phyloP scores from a whole-genome alignment of 352 stramenopile species.

The Thalassiosira hispida region DNA sequence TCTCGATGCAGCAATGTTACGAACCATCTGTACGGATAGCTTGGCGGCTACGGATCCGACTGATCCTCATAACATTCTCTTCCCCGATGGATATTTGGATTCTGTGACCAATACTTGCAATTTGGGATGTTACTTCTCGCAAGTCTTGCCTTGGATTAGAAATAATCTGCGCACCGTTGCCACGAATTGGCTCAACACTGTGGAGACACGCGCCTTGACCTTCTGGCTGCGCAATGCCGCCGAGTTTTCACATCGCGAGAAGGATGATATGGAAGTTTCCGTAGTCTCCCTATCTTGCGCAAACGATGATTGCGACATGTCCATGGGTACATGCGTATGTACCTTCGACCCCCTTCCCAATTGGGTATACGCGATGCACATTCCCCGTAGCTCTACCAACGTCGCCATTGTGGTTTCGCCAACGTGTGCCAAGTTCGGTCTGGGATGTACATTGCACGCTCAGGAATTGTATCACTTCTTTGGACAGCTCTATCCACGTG shows the following conservation, averaged over 20 bases:
- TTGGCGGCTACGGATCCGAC: constrained; percentile 21
- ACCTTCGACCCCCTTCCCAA: constrained; percentile 38
- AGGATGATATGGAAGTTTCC: constrained; percentile 54
- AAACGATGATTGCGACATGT: constrained; percentile 51
- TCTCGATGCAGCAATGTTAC: constrained; percentile 21
- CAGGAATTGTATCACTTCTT: constrained; percentile 55
- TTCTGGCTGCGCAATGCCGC: constrained; percentile 52
- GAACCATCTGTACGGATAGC: constrained; percentile 23
- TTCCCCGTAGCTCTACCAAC: constrained; percentile 54
- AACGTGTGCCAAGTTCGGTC: constrained; percentile 49
- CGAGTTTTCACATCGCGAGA: constrained; percentile 48
- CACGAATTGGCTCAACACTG: constrained; percentile 44
- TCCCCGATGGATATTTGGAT: constrained; percentile 38
- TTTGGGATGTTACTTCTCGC: constrained; percentile 34
- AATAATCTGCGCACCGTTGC: constrained; percentile 41
- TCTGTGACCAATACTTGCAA: constrained; percentile 15
- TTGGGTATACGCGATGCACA: constrained; percentile 51
- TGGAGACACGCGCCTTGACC: constrained; percentile 42
- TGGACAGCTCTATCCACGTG: constrained; percentile 36
- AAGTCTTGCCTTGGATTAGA: constrained; percentile 47
- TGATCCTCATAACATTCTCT: constrained; percentile 42
- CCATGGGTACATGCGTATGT: constrained; percentile 17
- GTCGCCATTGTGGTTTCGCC: constrained; percentile 41
- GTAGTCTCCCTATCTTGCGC: constrained; percentile 40
- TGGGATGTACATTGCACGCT: constrained; percentile 41